Conservation (phyloP, 1,284 basidiomycete genomes). For the Earliella scabrosa region DNA sequence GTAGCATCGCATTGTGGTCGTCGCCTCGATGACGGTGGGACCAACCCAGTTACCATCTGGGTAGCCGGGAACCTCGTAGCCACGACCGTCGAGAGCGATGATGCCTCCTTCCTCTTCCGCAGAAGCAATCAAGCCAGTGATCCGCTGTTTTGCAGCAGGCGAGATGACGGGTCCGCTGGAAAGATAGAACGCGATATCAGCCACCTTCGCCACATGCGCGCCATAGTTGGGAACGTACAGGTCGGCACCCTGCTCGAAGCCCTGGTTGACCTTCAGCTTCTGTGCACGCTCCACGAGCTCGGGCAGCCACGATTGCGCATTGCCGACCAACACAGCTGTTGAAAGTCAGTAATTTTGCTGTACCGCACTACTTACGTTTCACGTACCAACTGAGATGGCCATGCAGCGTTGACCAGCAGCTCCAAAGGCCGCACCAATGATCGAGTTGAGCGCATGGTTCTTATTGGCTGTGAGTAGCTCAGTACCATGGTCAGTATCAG, state of each 20-base stretch:
- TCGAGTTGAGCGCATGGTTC: conserved; percentile 91
- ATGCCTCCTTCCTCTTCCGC: conserved; percentile 87
- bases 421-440: conserved; percentile 95
- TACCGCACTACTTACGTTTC: not conserved
- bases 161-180: conserved; percentile 93
- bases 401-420: conserved; percentile 98
- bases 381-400: conserved; percentile 85
- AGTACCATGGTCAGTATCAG: not conserved
- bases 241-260: conserved; percentile 89
- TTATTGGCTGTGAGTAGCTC: conserved; percentile 73
- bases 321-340: conserved; percentile 82
- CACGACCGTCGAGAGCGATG: conserved; percentile 88
- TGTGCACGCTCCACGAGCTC: conserved; percentile 87
- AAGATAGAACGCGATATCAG: not conserved
- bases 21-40: conserved; percentile 88
- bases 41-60: conserved; percentile 95
- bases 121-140: conserved; percentile 80
- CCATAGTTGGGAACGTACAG: conserved; percentile 58
- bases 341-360: not conserved
- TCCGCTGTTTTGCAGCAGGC: conserved; percentile 81
- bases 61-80: conserved; percentile 72
- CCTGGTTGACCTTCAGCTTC: conserved; percentile 85
- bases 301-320: conserved; percentile 82
- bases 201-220: too few relatives aligned
- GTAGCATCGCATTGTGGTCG: conserved; percentile 88